Base-by-base conservation (phyloP, 768 basidiomycete genomes). In the Phaeolepiota aurea region DNA sequence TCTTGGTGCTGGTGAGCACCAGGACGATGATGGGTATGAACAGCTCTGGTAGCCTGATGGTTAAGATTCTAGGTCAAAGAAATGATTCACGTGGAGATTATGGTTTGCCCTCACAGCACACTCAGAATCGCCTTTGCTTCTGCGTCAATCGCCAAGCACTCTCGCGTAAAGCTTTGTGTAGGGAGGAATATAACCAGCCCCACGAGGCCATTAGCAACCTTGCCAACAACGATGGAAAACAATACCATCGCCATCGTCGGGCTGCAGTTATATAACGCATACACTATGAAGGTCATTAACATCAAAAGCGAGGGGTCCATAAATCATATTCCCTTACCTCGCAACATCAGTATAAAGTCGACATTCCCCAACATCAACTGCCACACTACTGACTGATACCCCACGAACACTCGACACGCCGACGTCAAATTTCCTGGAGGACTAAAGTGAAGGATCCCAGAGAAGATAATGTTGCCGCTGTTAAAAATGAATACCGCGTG, bases 211-310 rank as follows among this genome's bases (percentile, higher is more conserved):
- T 11, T 11, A 9, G 11, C 34, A 18, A 35, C 18, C 16, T 35
- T 35, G 16, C 10, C 9, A 18, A 9, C 16, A 18, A 35, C 10
- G 11, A 35, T 9, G 16, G 16, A 9, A 35, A 10, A 10, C 11
- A 35, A 35, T 9, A 35, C 9, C 9, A 18, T 10, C 9, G 11
- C 34, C 11, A 35, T 35, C 9, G 9, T 11, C 16, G 9, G 34
- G 18, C 16, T 35, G 34, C 34, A 35, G 18, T 18, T 35, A 18
- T 35, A 35, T 18, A 35, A 35, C 9, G 34, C 34, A 18, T 35
- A 18, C 34, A 35, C 34, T 35, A 35, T 9, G 10, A 14, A 31
- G 14, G 10, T 10, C 10, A 35, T 9, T 10, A 35, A 35, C 16
- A 9, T 9, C 10, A 11, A 11, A 11, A 18, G 10, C 16, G 10